Base-by-base conservation (phyloP, 2,329 filamentous ascomycete species). In the Sarocladiaceae sp. region DNA sequence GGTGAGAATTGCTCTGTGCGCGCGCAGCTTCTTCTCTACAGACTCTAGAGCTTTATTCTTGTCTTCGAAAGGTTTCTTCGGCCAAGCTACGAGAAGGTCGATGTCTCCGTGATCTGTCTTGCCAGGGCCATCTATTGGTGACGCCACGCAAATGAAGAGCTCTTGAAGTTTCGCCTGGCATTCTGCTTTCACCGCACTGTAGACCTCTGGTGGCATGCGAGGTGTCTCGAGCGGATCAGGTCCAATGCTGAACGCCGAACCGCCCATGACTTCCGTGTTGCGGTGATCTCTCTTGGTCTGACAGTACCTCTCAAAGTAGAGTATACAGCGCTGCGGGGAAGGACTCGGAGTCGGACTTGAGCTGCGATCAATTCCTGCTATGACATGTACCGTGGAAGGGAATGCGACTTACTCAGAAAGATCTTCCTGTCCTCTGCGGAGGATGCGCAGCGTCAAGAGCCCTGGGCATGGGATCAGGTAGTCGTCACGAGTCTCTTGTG, bases 91-190 rank as follows among this genome's bases (percentile, higher is more conserved):
- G 1, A 90, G 66, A 54, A 92, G 74, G 66, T 94, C 89, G 33
- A 95, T 70, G 57, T 94, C 90, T 18, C 89, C 90, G 60, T 82
- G 78, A 58, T 83, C 79, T 0, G 57, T 37, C 66, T 94, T 94
- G 1, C 65, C 83, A 0, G 88, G 88, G 0, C 80, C 86, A 58
- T 90, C 86, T 25, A 86, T 78, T 0, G 87, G 83, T 0, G 78
- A 74, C 1, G 74, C 77, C 4, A 87, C 81, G 7, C 69, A 70
- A 0, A 68, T 51, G 58, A 81, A 90, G 3, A 85, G 66, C 1
- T 69, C 59, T 1, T 67, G 65, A 0, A 88, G 74, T 2, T 74
- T 64, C 0, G 61, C 53, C 23, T 74, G 69, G 54, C 77, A 80
- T 1, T 70, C 60, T 0, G 64, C 56, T 20, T 78, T 79, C 25